Evolutionary conservation across 2,329 filamentous ascomycete genomes (phyloP).

Genomic region (Sphaerulina musiva): DNA sequence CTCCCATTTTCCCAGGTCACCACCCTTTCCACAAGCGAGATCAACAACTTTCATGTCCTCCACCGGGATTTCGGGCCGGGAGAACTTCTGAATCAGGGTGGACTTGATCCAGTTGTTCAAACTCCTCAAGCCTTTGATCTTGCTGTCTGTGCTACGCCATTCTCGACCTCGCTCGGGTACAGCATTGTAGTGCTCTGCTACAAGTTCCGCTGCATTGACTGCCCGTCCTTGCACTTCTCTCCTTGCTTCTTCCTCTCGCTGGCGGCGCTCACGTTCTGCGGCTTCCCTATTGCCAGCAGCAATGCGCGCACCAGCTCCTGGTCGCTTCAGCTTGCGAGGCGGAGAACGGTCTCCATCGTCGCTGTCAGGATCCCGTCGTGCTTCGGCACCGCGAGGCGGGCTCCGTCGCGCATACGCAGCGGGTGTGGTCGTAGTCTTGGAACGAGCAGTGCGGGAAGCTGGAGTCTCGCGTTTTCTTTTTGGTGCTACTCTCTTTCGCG

Average conservation of each 20-base stretch:
- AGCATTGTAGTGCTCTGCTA: conserved; percentile 90
- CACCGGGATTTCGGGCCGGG: conserved; percentile 42
- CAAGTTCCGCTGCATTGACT: conserved; percentile 54
- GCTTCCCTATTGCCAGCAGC: conserved; percentile 61
- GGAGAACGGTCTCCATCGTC: conserved; percentile 30
- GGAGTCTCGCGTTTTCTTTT: conserved; percentile 32
- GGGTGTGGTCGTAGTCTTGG: conserved; percentile 25
- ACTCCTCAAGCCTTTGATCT: conserved; percentile 86
- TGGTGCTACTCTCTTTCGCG: conserved; percentile 13
- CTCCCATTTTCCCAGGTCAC: conserved; percentile 93
- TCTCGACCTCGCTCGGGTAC: conserved; percentile 89
- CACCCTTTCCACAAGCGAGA: conserved; percentile 93
- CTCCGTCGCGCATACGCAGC: conserved; percentile 31
- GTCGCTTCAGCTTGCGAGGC: conserved; percentile 35
- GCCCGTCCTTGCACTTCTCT: conserved; percentile 23
- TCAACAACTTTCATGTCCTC: conserved; percentile 74
- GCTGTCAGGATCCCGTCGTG: conserved; percentile 15
- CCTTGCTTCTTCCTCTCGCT: conserved; percentile 39
- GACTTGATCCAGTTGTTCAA: conserved; percentile 99
- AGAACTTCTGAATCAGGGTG: conserved; percentile 93
- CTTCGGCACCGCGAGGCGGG: conserved; percentile 28
- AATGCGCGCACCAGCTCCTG: conserved; percentile 49
- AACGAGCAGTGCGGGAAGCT: conserved; percentile 24
- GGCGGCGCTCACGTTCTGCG: conserved; percentile 49
- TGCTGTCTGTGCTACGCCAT: conserved; percentile 88